These are phyloP conservation scores for Pichia inconspicua DNA, from an alignment of 1,139 yeast species.

Conservation along the genomic window DNA sequence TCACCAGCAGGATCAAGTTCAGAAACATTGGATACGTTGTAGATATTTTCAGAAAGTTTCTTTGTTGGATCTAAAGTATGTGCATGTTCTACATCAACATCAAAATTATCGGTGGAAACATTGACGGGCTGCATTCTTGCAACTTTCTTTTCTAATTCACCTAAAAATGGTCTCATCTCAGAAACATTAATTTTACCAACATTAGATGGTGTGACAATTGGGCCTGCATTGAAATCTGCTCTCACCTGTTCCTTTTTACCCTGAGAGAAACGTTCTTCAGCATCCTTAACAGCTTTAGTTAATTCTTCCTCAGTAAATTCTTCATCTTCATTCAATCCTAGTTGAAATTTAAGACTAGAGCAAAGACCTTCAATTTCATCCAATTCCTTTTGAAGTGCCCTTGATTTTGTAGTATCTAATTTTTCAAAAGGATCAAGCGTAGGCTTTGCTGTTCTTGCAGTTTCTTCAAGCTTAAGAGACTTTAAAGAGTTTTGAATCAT, in stretches of 20 bases:
- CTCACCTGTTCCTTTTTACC: slow-evolving; percentile 33
- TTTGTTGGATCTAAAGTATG: neutral
- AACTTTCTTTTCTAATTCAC: slow-evolving; percentile 51
- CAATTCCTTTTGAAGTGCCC: slow-evolving; percentile 18
- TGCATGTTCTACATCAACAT: neutral
- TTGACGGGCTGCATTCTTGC: slow-evolving; percentile 28
- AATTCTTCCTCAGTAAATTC: slow-evolving; percentile 27
- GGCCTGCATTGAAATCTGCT: slow-evolving; percentile 18
- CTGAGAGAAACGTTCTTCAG: slow-evolving; percentile 44
- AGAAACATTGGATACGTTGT: neutral
- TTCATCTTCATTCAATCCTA: slow-evolving; percentile 19
- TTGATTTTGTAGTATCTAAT: slow-evolving; percentile 15
- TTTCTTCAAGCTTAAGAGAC: slow-evolving; percentile 52
- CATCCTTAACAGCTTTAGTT: slow-evolving; percentile 20
- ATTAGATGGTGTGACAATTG: slow-evolving; percentile 26
- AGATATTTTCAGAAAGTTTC: neutral
- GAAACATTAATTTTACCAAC: slow-evolving; percentile 21
- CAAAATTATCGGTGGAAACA: slow-evolving; percentile 2
- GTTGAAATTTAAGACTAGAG: slow-evolving; percentile 20
- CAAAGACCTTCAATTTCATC: slow-evolving; percentile 21
- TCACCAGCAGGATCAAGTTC: neutral
- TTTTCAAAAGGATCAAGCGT: slow-evolving; percentile 32
- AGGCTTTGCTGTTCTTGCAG: slow-evolving; percentile 17
- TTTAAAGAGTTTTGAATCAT: slow-evolving; percentile 56
- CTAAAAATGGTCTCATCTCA: slow-evolving; percentile 41